phyloP scores from a whole-genome alignment of 768 basidiomycete species.

The Rubroboletus pulcherrimus region DNA sequence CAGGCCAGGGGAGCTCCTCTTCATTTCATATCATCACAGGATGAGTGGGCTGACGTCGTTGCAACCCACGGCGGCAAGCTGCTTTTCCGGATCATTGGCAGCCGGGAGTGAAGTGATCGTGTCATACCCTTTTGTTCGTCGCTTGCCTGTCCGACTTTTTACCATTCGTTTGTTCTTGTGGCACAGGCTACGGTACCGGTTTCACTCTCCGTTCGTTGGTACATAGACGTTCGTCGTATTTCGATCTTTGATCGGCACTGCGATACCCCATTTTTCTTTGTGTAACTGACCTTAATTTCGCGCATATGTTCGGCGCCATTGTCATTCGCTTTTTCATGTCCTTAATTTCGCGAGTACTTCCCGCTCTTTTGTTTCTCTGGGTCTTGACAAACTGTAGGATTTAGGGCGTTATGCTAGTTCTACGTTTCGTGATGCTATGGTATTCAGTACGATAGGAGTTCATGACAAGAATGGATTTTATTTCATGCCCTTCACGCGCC shows the following conservation, averaged over 20 bases:
- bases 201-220: background rate
- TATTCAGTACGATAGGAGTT: conserved; percentile 7
- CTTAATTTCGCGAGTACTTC: background rate
- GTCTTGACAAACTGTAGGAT: conserved; percentile 1
- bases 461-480: conserved; percentile 6
- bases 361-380: background rate
- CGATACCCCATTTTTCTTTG: background rate
- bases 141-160: background rate
- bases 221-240: background rate
- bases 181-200: conserved; percentile 1
- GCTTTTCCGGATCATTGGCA: conserved; percentile 47
- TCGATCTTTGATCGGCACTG: background rate
- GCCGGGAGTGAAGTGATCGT: conserved; percentile 18
- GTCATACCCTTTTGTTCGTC: conserved; percentile 1
- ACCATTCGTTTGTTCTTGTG: conserved; percentile 6
- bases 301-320: background rate
- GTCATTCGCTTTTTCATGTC: background rate
- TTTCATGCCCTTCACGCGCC: conserved; percentile 29
- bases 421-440: conserved; percentile 8
- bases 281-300: background rate
- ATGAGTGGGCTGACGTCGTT: conserved; percentile 57
- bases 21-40: conserved; percentile 49
- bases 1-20: conserved; percentile 24
- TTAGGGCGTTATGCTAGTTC: conserved; percentile 5
- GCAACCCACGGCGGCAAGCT: conserved; percentile 48